Percentiles rank a stretch among this genome's conserved stretches.
These are phyloP conservation scores for Crucihimalaya himalaica DNA, from an alignment of 345 rosid species.

Conservation along the genomic window DNA sequence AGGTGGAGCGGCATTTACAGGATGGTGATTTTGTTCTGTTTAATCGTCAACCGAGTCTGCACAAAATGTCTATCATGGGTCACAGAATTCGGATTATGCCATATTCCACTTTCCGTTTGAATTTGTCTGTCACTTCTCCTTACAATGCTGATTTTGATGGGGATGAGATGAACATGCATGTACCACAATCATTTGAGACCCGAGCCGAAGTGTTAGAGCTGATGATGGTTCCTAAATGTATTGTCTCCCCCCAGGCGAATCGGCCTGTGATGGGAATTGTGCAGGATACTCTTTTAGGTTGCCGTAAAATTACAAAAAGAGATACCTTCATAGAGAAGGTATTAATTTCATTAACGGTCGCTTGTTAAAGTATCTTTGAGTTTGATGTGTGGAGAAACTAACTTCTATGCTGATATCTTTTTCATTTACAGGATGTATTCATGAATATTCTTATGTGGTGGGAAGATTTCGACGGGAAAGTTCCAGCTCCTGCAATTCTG, in stretches of 20 bases:
- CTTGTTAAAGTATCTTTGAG: background rate
- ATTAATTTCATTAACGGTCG: conserved; percentile 6
- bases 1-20: conserved; percentile 94
- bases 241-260: conserved; percentile 95
- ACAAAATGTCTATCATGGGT: conserved; percentile 99
- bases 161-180: conserved; percentile 99
- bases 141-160: conserved; percentile 99
- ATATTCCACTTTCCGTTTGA: conserved; percentile 89
- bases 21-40: conserved; percentile 95
- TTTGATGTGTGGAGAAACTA: conserved; percentile 3
- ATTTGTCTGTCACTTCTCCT: conserved; percentile 94
- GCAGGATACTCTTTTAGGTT: conserved; percentile 94
- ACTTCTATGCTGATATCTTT: conserved; percentile 4
- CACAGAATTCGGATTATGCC: conserved; percentile 97
- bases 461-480: conserved; percentile 99
- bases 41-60: conserved; percentile 98
- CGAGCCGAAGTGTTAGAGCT: conserved; percentile 96
- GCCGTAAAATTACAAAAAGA: conserved; percentile 97
- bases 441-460: conserved; percentile 99
- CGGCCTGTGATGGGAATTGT: conserved; percentile 99
- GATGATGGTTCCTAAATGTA: conserved; percentile 99
- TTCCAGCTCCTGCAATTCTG: conserved; percentile 92
- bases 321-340: conserved; percentile 99
- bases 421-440: conserved; percentile 74
- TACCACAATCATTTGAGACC: conserved; percentile 94